These are phyloP conservation scores for Delonix regia DNA, from an alignment of 306 rosid species.

Conservation along the genomic window DNA sequence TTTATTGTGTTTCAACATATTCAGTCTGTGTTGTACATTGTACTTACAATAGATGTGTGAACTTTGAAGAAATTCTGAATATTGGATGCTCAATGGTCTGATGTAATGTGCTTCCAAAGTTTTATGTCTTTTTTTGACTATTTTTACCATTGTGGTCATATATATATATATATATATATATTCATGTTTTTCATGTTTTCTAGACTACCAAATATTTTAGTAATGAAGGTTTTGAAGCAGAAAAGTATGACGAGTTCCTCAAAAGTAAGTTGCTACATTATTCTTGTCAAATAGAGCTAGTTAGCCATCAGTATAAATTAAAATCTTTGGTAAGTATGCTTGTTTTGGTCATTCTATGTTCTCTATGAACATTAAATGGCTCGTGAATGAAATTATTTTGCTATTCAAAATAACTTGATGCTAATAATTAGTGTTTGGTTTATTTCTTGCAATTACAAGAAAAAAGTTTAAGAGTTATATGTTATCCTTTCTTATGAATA, in stretches of 20 bases:
- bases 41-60: too few species aligned
- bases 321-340: not conserved
- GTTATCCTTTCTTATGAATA: too few species aligned
- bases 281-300: constrained; percentile 10
- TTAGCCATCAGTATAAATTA: not conserved
- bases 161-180: too few species aligned
- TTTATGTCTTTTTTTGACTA: not conserved
- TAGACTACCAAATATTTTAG: constrained; percentile 93
- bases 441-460: too few species aligned
- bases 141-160: constrained; percentile 11
- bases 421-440: too few species aligned
- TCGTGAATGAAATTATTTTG: constrained; percentile 16
- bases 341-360: not conserved
- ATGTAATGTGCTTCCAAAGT: too few species aligned
- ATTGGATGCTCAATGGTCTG: too few species aligned
- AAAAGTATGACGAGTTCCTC: constrained; percentile 68
- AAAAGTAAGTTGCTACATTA: constrained; percentile 67
- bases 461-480: too few species aligned
- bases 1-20: too few species aligned
- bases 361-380: constrained; percentile 1
- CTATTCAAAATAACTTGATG: constrained; percentile 12
- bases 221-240: constrained; percentile 78
- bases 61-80: too few species aligned
- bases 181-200: constrained; percentile 19
- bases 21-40: too few species aligned